A percentile compares a stretch with the other conserved stretches of the same genome.
Conservation (phyloP, 371 early-diverging fungal genomes). For the Apophysomyces trapeziformis region DNA sequence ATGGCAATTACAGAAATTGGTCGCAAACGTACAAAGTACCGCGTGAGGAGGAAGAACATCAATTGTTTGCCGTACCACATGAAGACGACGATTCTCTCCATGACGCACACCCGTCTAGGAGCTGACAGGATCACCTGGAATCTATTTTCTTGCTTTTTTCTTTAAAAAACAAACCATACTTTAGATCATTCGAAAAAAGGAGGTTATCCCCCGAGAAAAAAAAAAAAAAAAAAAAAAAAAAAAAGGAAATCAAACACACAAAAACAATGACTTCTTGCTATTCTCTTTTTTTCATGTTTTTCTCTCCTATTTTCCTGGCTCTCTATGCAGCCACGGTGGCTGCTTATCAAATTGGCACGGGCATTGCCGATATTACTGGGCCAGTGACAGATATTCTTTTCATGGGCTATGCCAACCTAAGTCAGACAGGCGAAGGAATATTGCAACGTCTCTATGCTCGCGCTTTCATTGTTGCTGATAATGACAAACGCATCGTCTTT, state of each 20-base stretch:
- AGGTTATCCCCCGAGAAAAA: too few species aligned
- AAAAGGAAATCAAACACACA: neutral
- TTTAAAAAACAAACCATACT: neutral
- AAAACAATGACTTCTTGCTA: constrained; percentile 1
- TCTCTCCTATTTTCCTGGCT: constrained; percentile 5
- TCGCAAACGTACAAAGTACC: constrained; percentile 2
- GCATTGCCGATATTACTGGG: constrained; percentile 55
- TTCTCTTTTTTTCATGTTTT: constrained; percentile 9
- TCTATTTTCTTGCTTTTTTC: neutral
- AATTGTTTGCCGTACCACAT: constrained; percentile 7
- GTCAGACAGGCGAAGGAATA: constrained; percentile 61
- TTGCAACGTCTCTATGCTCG: constrained; percentile 61
- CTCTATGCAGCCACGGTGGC: constrained; percentile 1
- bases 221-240: too few species aligned
- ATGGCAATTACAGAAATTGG: neutral
- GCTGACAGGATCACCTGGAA: constrained; percentile 4
- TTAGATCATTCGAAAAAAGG: neutral
- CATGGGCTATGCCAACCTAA: constrained; percentile 64
- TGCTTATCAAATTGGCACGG: constrained; percentile 30
- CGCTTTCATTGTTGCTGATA: constrained; percentile 56
- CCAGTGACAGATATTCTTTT: constrained; percentile 45
- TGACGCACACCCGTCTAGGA: neutral
- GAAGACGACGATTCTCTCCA: constrained; percentile 6
- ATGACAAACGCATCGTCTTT: constrained; percentile 50
- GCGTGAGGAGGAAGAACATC: constrained; percentile 7